phyloP scores from a whole-genome alignment of 2,329 filamentous ascomycete genomes.

The Venturia oleaginea region DNA sequence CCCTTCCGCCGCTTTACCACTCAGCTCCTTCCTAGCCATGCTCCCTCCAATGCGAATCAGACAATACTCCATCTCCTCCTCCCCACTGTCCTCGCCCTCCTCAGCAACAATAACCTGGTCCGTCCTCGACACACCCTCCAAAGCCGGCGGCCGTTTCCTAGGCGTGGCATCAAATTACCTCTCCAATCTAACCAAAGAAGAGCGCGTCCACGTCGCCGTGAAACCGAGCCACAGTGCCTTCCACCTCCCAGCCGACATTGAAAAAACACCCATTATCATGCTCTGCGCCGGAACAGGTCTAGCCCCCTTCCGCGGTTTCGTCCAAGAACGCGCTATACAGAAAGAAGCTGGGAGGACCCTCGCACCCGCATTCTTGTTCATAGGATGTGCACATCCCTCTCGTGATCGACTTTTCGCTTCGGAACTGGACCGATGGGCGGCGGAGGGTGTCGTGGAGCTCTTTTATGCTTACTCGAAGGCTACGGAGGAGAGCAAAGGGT shows the following conservation, averaged over 20 bases:
- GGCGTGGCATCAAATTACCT: slow-evolving; percentile 38
- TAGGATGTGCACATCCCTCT: slow-evolving; percentile 49
- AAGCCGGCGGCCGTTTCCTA: slow-evolving; percentile 35
- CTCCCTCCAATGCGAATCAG: slow-evolving; percentile 68
- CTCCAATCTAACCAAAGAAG: slow-evolving; percentile 30
- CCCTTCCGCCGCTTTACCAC: slow-evolving; percentile 29
- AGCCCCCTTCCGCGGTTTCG: slow-evolving; percentile 27
- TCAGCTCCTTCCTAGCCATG: slow-evolving; percentile 60
- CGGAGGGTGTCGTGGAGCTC: slow-evolving; percentile 51
- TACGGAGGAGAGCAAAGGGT: slow-evolving; percentile 36
- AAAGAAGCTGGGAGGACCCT: slow-evolving; percentile 39
- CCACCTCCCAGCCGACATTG: slow-evolving; percentile 34
- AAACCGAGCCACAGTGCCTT: slow-evolving; percentile 33
- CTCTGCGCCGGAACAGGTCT: slow-evolving; percentile 27
- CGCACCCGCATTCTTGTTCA: slow-evolving; percentile 55
- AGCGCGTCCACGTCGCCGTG: slow-evolving; percentile 34
- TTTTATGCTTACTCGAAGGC: slow-evolving; percentile 50
- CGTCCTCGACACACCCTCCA: slow-evolving; percentile 42
- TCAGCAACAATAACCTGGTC: slow-evolving; percentile 59
- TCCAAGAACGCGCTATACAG: slow-evolving; percentile 22
- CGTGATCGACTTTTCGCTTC: slow-evolving; percentile 53
- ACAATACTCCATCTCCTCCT: slow-evolving; percentile 75
- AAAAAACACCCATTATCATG: slow-evolving; percentile 41
- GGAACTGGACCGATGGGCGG: slow-evolving; percentile 49
- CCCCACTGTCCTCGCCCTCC: slow-evolving; percentile 50